phyloP scores from a whole-genome alignment of 805 yeast genomes.

The Saturnispora quitensis region DNA sequence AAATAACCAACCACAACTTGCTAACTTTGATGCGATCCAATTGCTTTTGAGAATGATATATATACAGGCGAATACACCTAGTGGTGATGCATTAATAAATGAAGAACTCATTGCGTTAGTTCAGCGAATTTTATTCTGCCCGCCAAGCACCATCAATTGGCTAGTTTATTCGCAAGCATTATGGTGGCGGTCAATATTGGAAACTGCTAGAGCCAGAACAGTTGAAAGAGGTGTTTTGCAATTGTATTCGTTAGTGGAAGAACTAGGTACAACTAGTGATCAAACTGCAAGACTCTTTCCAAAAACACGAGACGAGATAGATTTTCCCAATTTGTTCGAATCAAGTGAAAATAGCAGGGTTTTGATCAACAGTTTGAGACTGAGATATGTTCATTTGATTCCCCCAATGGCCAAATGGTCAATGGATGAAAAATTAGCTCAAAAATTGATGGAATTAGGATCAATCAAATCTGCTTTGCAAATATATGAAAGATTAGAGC shows the following conservation, averaged over 20 bases:
- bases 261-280: constrained; percentile 58
- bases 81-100: constrained; percentile 58
- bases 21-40: constrained; percentile 65
- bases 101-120: constrained; percentile 79
- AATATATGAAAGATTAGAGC: constrained; percentile 68
- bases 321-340: constrained; percentile 18
- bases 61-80: constrained; percentile 61
- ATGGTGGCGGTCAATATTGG: constrained; percentile 85
- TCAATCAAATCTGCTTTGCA: constrained; percentile 80
- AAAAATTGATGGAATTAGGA: constrained; percentile 78
- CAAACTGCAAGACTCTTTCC: constrained; percentile 45
- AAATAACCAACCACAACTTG: constrained; percentile 67
- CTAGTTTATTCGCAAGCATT: constrained; percentile 68
- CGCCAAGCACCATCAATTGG: constrained; percentile 52
- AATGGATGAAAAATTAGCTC: constrained; percentile 76
- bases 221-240: constrained; percentile 92
- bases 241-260: constrained; percentile 86
- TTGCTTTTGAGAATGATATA: constrained; percentile 58
- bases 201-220: constrained; percentile 71
- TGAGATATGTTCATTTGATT: constrained; percentile 62
- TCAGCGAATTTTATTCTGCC: constrained; percentile 55
- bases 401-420: constrained; percentile 80
- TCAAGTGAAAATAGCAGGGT: constrained; percentile 8
- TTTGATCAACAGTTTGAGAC: constrained; percentile 41
- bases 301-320: constrained; percentile 25